Conservation (phyloP, 148 eudicot species). For the Rhododendron kiyosumense region DNA sequence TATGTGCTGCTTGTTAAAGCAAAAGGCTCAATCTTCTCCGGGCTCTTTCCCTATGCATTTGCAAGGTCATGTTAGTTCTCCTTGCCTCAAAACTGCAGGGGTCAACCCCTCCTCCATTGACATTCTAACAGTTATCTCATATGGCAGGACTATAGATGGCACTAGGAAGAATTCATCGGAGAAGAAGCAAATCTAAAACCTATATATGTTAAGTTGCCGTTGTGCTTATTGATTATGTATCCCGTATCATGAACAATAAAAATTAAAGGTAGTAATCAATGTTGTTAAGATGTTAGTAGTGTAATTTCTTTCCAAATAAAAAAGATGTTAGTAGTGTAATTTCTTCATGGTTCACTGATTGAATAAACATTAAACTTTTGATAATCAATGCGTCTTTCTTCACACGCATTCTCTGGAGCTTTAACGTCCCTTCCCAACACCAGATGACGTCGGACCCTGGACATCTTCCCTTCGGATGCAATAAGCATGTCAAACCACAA, state of each 20-base stretch:
- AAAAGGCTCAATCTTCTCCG: slow-evolving; percentile 42
- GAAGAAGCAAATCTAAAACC: slow-evolving; percentile 26
- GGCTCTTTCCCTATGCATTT: slow-evolving; percentile 47
- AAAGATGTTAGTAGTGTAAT: neutral
- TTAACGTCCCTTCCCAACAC: neutral
- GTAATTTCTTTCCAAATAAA: neutral
- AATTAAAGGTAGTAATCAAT: neutral
- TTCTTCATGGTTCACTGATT: neutral
- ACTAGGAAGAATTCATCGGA: slow-evolving; percentile 13
- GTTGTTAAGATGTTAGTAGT: neutral
- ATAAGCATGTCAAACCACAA: neutral
- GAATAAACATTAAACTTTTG: neutral
- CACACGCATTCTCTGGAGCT: neutral
- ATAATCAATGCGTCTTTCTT: neutral
- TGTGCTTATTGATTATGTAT: neutral
- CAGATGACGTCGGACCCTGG: too few relatives aligned
- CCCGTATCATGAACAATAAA: neutral
- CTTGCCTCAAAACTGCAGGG: neutral
- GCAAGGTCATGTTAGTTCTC: slow-evolving; percentile 36
- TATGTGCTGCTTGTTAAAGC: slow-evolving; percentile 54
- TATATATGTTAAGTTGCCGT: neutral
- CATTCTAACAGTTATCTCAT: neutral
- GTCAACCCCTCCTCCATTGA: neutral
- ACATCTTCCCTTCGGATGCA: too few relatives aligned
- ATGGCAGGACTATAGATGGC: slow-evolving; percentile 23